Evolutionary conservation across 768 basidiomycete species (phyloP), one percentile per base, ranked within the genome.

Genomic region (Lactarius sp.): DNA sequence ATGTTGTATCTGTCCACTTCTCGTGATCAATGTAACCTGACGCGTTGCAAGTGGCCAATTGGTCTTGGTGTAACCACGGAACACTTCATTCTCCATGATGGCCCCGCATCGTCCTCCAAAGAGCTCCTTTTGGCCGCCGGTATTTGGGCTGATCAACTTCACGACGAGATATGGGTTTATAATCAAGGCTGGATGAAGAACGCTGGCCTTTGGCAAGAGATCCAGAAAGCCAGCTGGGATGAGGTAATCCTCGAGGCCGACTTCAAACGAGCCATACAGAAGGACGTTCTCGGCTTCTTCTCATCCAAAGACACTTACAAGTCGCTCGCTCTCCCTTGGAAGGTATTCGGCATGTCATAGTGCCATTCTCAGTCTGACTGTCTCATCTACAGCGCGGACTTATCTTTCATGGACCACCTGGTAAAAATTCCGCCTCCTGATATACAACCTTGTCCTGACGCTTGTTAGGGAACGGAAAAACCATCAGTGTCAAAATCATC

Each of bases 351-450:
- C 16, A 56, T 9, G 51, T 33, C 42, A 7, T 46, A 39, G 44
- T 10, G 12, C 5, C 42, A 52, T 20, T 20, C 6, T 42, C 13
- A 31, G 51, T 34, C 46, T 44, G n/a, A 56, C 50, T 18, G 49
- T 39, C 37, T 64, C 8, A 52, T 36, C 31, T 61, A 16, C 64
- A 92, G 87, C 85, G 91, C 62, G 92, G 91, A 34, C 72, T 93
- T 64, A 91, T 94, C 70, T 80, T 94, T 81, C 79, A 86, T 64
- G 92, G 92, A 1, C 87, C 90, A n/a, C 88, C 89, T 68, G 87
- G 87, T 79, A 66, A 60, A 74, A 68, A 54, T 31, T 41, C 34
- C 6, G 2, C 33, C 20, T 22, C 33, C 8, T 16, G 37, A 22
- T 33, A 18, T 18, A 37, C 5, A 36, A n/a, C n/a, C 44, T 51